Evolutionary conservation across 345 rosid species (phyloP).

Genomic region (Eucalyptus albens): DNA sequence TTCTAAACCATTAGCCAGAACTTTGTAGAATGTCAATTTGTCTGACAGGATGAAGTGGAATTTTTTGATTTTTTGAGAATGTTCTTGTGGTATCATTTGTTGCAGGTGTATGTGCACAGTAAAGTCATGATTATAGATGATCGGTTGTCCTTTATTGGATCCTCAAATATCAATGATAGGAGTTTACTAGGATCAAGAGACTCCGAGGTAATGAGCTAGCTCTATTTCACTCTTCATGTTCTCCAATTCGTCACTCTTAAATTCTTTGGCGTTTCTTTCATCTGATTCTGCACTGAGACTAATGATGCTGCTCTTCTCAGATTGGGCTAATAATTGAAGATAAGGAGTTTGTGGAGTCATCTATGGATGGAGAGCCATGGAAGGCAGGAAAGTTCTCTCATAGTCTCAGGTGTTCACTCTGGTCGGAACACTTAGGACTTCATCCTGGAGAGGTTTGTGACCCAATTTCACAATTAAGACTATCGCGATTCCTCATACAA

Average conservation of each 20-base stretch:
- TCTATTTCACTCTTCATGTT: background rate
- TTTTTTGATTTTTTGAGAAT: background rate
- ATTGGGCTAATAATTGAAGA: constrained; percentile 83
- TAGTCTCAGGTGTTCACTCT: constrained; percentile 64
- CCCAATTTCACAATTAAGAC: background rate
- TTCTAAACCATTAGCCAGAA: background rate
- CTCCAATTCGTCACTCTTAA: background rate
- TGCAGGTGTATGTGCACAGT: constrained; percentile 86
- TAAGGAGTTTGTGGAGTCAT: constrained; percentile 64
- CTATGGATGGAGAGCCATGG: constrained; percentile 74
- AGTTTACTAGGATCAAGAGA: constrained; percentile 94
- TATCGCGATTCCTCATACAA: background rate
- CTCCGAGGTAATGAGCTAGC: constrained; percentile 56
- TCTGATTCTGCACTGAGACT: background rate
- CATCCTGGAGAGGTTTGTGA: constrained; percentile 42
- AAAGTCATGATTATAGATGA: constrained; percentile 86
- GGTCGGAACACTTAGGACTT: constrained; percentile 93
- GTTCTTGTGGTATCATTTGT: background rate
- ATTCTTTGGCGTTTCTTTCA: background rate
- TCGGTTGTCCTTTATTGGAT: constrained; percentile 52
- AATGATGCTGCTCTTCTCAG: constrained; percentile 16
- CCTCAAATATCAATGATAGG: constrained; percentile 84
- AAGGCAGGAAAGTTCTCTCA: constrained; percentile 70
- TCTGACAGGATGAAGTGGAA: background rate
- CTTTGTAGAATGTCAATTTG: background rate